Evolutionary conservation across 768 basidiomycete species (phyloP).

Genomic region (Pleurotus tuber-regium): DNA sequence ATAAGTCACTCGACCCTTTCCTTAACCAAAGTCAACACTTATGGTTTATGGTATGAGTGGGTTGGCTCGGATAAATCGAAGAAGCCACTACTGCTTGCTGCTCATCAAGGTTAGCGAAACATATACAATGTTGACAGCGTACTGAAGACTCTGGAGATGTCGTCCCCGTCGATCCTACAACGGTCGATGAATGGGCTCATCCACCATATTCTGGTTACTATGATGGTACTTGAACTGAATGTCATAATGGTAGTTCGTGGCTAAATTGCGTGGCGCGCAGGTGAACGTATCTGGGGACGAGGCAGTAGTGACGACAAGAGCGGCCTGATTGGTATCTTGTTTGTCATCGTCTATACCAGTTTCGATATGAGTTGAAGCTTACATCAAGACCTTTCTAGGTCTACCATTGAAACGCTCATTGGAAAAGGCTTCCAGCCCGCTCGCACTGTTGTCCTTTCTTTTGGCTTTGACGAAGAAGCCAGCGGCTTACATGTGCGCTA

Average conservation of each 20-base stretch:
- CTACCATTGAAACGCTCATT: slow-evolving; percentile 63
- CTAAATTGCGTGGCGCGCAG: no score
- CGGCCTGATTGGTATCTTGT: slow-evolving; percentile 69
- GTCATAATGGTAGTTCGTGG: background rate
- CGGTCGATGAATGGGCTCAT: slow-evolving; percentile 47
- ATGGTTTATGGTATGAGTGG: slow-evolving; percentile 76
- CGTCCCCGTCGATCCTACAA: slow-evolving; percentile 55
- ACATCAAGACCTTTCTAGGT: slow-evolving; percentile 23
- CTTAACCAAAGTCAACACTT: slow-evolving; percentile 72
- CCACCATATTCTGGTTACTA: slow-evolving; percentile 60
- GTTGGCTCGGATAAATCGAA: slow-evolving; percentile 55
- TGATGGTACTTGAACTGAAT: slow-evolving; percentile 34
- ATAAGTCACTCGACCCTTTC: slow-evolving; percentile 54
- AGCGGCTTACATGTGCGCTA: slow-evolving; percentile 42
- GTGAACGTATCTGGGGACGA: slow-evolving; percentile 72
- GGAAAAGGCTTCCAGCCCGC: slow-evolving; percentile 61
- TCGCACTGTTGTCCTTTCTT: slow-evolving; percentile 59
- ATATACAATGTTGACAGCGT: background rate
- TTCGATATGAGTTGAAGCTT: no score
- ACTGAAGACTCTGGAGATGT: slow-evolving; percentile 40
- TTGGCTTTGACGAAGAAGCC: slow-evolving; percentile 79
- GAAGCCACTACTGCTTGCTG: slow-evolving; percentile 71
- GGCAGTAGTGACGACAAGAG: slow-evolving; percentile 77
- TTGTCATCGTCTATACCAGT: slow-evolving; percentile 13
- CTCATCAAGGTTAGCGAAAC: slow-evolving; percentile 53